A percentile compares a stretch with the other conserved stretches of the same genome.
These are phyloP conservation scores for Brasenia schreberi DNA, from an alignment of 164 flowering plant genomes.

Conservation along the genomic window DNA sequence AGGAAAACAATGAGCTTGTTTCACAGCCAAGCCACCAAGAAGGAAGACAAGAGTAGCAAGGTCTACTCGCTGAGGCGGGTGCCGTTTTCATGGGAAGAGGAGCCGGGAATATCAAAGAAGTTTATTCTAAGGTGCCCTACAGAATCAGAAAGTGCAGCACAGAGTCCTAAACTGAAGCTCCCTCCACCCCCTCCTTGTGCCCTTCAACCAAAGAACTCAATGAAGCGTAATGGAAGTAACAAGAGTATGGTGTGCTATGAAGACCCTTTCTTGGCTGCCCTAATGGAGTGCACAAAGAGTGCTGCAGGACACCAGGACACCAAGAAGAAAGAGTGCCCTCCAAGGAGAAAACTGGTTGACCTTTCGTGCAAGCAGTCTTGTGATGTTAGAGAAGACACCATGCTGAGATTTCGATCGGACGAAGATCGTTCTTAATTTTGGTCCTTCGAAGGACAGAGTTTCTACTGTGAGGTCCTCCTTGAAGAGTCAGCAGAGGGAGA, in stretches of 20 bases:
- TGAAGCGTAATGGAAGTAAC: neutral
- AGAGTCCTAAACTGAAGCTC: neutral
- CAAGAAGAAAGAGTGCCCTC: neutral
- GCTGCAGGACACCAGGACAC: neutral
- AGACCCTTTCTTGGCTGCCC: constrained; percentile 41
- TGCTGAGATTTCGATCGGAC: constrained; percentile 15
- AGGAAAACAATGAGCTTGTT: neutral
- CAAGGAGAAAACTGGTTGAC: constrained; percentile 8
- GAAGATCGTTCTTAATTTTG: neutral
- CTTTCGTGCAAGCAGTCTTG: constrained; percentile 51
- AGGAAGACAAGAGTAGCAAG: neutral
- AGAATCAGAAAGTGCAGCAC: neutral
- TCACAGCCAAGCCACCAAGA: neutral
- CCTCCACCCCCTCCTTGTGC: neutral
- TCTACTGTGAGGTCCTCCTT: neutral
- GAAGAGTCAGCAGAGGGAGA: neutral
- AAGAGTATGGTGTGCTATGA: constrained; percentile 1
- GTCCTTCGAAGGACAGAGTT: neutral
- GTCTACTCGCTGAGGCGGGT: neutral
- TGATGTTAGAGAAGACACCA: constrained; percentile 33
- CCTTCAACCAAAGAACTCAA: neutral
- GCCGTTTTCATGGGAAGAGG: neutral
- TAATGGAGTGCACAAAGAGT: constrained; percentile 32
- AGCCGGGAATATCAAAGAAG: neutral
- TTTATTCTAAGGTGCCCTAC: neutral